Percentiles rank a stretch among this genome's conserved stretches.
Evolutionary conservation across 2,329 filamentous ascomycete species (phyloP).

Genomic region (Aspergillus floridensis): DNA sequence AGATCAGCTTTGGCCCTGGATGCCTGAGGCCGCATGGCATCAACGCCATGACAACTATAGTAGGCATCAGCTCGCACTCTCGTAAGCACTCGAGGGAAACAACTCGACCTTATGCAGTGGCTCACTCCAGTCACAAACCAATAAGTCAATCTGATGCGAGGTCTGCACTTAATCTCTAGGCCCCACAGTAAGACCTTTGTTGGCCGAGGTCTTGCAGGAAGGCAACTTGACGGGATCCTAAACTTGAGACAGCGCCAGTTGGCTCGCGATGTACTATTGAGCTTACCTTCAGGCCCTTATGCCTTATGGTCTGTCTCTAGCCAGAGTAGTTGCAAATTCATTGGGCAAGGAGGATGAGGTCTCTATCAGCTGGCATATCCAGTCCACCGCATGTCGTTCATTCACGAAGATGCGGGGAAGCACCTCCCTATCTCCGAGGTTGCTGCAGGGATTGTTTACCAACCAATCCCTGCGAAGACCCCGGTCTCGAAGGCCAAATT

Average conservation of each 20-base stretch:
- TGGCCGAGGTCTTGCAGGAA: not conserved
- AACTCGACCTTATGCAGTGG: no score
- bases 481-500: not conserved
- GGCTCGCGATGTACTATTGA: no score
- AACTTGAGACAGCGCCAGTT: no score
- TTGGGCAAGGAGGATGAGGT: no score
- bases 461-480: not conserved
- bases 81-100: no score
- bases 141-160: not conserved
- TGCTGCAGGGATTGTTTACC: not conserved
- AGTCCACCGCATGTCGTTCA: not conserved
- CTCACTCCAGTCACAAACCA: no score
- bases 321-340: no score
- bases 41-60: not conserved
- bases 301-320: no score
- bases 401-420: not conserved
- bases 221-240: no score
- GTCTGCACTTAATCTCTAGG: not conserved
- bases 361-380: no score
- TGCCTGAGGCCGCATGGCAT: not conserved
- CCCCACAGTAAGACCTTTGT: not conserved
- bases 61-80: no score
- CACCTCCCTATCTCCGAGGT: not conserved
- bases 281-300: no score
- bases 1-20: not conserved